Evolutionary conservation across 1,284 basidiomycete species (phyloP).

Genomic region (Boletus semigastroideus): DNA sequence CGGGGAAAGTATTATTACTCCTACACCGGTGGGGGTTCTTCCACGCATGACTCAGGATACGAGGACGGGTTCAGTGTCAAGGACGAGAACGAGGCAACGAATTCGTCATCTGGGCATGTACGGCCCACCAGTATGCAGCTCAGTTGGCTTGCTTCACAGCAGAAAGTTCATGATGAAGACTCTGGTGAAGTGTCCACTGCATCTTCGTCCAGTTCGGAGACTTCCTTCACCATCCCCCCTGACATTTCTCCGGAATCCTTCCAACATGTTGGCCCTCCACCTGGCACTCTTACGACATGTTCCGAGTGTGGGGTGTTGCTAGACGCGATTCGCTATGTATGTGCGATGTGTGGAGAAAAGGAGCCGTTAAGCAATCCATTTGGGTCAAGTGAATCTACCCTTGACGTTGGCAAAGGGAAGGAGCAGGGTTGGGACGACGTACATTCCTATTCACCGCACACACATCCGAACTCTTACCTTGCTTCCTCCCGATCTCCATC

Average conservation of each 20-base stretch:
- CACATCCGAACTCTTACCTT: slow-evolving; percentile 28
- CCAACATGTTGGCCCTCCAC: slow-evolving; percentile 50
- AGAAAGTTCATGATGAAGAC: slow-evolving; percentile 27
- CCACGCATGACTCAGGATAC: slow-evolving; percentile 51
- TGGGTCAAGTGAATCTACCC: slow-evolving; percentile 7
- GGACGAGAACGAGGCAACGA: slow-evolving; percentile 30
- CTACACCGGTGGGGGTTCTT: slow-evolving; percentile 55
- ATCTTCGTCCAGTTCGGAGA: slow-evolving; percentile 33
- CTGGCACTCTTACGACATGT: slow-evolving; percentile 76
- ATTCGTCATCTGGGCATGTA: slow-evolving; percentile 28
- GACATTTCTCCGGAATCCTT: slow-evolving; percentile 55
- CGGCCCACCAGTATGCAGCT: slow-evolving; percentile 65
- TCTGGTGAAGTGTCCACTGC: slow-evolving; percentile 11
- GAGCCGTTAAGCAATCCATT: slow-evolving; percentile 35
- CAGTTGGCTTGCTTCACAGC: slow-evolving; percentile 57
- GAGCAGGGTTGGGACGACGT: slow-evolving; percentile 24
- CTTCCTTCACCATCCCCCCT: slow-evolving; percentile 34
- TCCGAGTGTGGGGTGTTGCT: slow-evolving; percentile 75
- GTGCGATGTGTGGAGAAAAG: slow-evolving; percentile 81
- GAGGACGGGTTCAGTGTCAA: slow-evolving; percentile 45
- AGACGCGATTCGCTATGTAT: slow-evolving; percentile 83
- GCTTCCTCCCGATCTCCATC: slow-evolving; percentile 43
- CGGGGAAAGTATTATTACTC: slow-evolving; percentile 75
- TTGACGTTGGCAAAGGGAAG: slow-evolving; percentile 35
- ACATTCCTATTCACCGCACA: slow-evolving; percentile 27